These are phyloP conservation scores for Murraya paniculata DNA, from an alignment of 345 rosid genomes.

Conservation along the genomic window DNA sequence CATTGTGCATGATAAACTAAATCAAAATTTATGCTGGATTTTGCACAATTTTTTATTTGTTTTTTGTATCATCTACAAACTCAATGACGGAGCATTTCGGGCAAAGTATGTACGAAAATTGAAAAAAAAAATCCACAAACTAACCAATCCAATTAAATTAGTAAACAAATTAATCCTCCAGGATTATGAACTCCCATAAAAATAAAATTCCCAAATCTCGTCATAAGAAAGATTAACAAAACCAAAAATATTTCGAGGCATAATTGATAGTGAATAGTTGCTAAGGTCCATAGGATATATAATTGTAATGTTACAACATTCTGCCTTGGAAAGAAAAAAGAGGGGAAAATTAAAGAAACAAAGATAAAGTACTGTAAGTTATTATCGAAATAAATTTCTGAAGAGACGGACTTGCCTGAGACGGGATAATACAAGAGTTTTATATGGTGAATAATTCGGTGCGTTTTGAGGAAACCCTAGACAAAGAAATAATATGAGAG, in stretches of 20 bases:
- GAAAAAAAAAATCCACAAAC: background rate
- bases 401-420: constrained; percentile 31
- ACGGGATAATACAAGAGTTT: background rate
- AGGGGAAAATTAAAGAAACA: background rate
- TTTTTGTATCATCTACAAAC: background rate
- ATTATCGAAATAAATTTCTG: background rate
- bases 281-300: background rate
- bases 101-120: background rate
- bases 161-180: constrained; percentile 1
- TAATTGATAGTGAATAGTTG: background rate
- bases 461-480: constrained; percentile 40
- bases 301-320: background rate
- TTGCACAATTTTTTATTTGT: background rate
- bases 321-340: background rate
- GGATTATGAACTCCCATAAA: background rate
- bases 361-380: background rate
- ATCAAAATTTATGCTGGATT: background rate
- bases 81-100: background rate
- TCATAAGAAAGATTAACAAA: too few relatives aligned
- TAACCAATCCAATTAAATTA: background rate
- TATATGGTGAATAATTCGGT: background rate
- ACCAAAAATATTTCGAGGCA: background rate
- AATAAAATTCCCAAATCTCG: background rate
- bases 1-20: background rate
- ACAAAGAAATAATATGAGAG: constrained; percentile 11